phyloP scores from a whole-genome alignment of 441 rosid species.

The Oxalis stricta region DNA sequence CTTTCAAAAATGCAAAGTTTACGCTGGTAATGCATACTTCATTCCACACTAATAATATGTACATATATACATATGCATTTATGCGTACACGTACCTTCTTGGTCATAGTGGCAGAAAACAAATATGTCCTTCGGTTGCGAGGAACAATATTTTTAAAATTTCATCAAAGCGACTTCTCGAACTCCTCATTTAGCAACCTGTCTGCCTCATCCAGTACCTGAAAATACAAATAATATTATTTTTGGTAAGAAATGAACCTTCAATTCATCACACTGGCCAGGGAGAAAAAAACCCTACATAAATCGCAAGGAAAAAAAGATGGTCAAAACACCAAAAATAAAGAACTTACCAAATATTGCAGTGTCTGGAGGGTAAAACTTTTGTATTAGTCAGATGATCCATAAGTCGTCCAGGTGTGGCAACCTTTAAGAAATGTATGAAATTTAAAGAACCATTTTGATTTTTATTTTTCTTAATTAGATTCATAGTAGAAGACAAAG shows the following conservation, averaged over 20 bases:
- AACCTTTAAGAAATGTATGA: constrained; percentile 31
- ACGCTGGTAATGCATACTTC: neutral
- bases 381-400: constrained; percentile 81
- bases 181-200: constrained; percentile 85
- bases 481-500: no score
- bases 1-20: no score
- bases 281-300: neutral
- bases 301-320: neutral
- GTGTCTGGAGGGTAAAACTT: constrained; percentile 62
- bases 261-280: no score
- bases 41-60: neutral
- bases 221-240: no score
- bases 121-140: constrained; percentile 52
- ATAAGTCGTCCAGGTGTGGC: constrained; percentile 88
- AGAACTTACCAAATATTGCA: constrained; percentile 68
- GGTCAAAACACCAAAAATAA: neutral
- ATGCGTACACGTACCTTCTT: constrained; percentile 47
- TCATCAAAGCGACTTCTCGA: constrained; percentile 83
- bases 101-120: constrained; percentile 97
- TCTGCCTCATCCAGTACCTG: constrained; percentile 98
- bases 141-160: constrained; percentile 67
- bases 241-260: no score
- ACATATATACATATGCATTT: neutral
- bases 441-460: neutral
- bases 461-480: no score